Percentiles rank a stretch among this genome's conserved stretches.
Conservation (phyloP, 345 rosid species). For the Aquilaria malaccensis region DNA sequence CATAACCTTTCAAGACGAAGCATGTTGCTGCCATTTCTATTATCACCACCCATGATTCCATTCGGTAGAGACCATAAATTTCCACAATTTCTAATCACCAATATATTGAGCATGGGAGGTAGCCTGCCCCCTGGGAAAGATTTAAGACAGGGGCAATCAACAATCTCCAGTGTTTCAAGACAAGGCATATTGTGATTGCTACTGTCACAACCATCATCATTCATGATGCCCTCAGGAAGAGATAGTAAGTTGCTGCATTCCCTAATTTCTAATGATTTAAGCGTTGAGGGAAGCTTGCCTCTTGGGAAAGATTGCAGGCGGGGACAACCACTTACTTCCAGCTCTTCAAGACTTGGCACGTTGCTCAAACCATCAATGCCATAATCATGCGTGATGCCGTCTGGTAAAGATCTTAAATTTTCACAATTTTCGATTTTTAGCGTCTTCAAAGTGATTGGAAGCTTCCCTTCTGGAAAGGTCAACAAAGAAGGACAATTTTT, state of each 20-base stretch:
- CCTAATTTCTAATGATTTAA: not conserved
- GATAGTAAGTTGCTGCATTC: not conserved
- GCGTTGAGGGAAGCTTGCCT: slow-evolving; percentile 4
- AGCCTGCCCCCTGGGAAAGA: not conserved
- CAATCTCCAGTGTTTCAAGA: slow-evolving; percentile 17
- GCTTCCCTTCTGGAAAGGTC: too few species aligned
- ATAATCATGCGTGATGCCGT: not conserved
- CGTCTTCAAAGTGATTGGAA: too few species aligned
- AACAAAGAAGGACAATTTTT: too few species aligned
- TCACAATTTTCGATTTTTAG: not conserved
- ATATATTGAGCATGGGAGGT: too few species aligned
- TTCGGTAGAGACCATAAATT: too few species aligned
- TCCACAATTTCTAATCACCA: too few species aligned
- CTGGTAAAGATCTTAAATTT: not conserved
- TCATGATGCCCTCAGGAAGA: slow-evolving; percentile 13
- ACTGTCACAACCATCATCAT: not conserved
- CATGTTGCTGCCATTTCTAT: too few species aligned
- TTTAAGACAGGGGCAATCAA: slow-evolving; percentile 17
- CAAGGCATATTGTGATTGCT: not conserved
- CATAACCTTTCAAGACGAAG: too few species aligned
- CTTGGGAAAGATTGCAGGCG: slow-evolving; percentile 1
- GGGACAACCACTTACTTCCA: slow-evolving; percentile 11
- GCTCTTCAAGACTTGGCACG: slow-evolving; percentile 7
- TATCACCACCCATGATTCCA: too few species aligned
- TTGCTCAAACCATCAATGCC: not conserved